These are phyloP conservation scores for Trichothecium sympodiale DNA, from an alignment of 2,329 filamentous ascomycete species.

Conservation along the genomic window DNA sequence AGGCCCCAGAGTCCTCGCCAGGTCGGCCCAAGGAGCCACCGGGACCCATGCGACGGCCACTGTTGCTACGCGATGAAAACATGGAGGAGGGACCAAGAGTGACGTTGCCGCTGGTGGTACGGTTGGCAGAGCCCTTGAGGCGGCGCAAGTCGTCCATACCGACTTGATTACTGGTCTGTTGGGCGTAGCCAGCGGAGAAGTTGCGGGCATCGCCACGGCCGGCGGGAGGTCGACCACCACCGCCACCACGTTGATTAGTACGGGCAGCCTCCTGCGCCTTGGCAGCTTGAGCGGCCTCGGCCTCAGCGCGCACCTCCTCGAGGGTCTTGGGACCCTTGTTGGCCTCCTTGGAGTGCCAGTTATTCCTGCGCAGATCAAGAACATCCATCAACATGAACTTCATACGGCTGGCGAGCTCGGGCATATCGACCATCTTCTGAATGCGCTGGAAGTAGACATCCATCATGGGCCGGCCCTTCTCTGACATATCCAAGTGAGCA, in stretches of 20 bases:
- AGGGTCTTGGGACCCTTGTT: slow-evolving; percentile 97
- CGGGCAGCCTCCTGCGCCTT: slow-evolving; percentile 66
- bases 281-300: slow-evolving; percentile 65
- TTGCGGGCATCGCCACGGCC: slow-evolving; percentile 82
- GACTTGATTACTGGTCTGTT: slow-evolving; percentile 73
- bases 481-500: slow-evolving; percentile 69
- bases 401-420: slow-evolving; percentile 74
- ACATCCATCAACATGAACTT: slow-evolving; percentile 97
- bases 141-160: slow-evolving; percentile 85
- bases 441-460: slow-evolving; percentile 90
- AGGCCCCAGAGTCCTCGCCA: slow-evolving; percentile 75
- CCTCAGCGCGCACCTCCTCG: slow-evolving; percentile 76
- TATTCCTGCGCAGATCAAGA: slow-evolving; percentile 64
- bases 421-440: slow-evolving; percentile 66
- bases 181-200: slow-evolving; percentile 63
- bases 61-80: slow-evolving; percentile 84
- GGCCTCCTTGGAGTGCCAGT: slow-evolving; percentile 78
- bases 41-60: slow-evolving; percentile 70
- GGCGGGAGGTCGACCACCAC: slow-evolving; percentile 56
- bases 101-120: slow-evolving; percentile 50
- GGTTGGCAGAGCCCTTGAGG: slow-evolving; percentile 54
- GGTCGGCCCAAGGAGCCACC: slow-evolving; percentile 61
- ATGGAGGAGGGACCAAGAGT: slow-evolving; percentile 75
- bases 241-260: slow-evolving; percentile 52
- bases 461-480: slow-evolving; percentile 80